These are phyloP conservation scores for Artemisia princeps DNA, from an alignment of 140 eudicot species.

Conservation along the genomic window DNA sequence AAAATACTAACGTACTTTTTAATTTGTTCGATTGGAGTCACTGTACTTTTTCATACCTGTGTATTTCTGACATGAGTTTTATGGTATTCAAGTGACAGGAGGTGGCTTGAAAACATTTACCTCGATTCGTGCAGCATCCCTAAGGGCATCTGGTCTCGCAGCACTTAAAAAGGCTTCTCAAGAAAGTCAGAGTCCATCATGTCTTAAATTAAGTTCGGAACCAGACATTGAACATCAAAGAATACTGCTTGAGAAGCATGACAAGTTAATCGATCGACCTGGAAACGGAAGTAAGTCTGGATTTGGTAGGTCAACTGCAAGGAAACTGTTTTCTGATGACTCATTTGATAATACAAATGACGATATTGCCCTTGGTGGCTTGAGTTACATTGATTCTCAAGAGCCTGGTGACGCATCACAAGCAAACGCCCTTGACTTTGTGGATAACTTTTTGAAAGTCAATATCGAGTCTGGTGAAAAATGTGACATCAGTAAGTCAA, in stretches of 20 bases:
- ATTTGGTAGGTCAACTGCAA: conserved; percentile 45
- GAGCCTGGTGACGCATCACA: conserved; percentile 95
- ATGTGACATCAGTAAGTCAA: conserved; percentile 23
- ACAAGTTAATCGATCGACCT: conserved; percentile 23
- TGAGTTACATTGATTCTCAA: conserved; percentile 77
- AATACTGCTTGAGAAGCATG: conserved; percentile 22
- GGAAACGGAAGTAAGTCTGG: conserved; percentile 25
- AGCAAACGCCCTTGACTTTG: conserved; percentile 73
- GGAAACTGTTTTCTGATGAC: conserved; percentile 62
- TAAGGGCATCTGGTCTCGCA: conserved; percentile 72
- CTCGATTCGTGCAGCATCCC: conserved; percentile 63
- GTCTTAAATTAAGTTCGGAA: conserved; percentile 21
- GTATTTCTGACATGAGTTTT: not conserved
- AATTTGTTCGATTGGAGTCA: not conserved
- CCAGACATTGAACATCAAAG: conserved; percentile 25
- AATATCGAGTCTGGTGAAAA: conserved; percentile 34
- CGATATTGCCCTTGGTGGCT: conserved; percentile 17
- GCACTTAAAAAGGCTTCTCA: conserved; percentile 43
- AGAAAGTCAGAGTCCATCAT: conserved; percentile 28
- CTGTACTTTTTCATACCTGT: not conserved
- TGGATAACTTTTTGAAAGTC: conserved; percentile 60
- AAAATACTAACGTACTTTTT: not conserved
- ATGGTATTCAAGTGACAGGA: conserved; percentile 21
- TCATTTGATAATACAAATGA: conserved; percentile 27
- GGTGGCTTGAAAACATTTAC: conserved; percentile 39